These are phyloP conservation scores for Stropharia rugosoannulata DNA, from an alignment of 768 basidiomycete species.

Conservation along the genomic window DNA sequence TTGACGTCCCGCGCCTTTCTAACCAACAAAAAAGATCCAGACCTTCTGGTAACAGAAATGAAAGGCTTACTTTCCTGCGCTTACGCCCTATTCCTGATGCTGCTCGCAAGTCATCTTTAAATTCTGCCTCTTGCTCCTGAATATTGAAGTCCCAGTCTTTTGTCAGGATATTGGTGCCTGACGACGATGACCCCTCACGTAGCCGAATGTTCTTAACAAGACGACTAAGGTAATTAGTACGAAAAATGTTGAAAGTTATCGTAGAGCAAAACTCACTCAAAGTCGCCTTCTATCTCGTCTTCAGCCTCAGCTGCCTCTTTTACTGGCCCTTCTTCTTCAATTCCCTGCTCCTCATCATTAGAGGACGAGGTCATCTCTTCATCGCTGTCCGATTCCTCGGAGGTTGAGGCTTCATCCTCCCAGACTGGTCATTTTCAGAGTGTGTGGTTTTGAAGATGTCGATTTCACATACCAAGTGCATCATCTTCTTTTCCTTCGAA, in stretches of 20 bases:
- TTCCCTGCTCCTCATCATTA: constrained; percentile 11
- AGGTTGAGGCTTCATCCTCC: too few species aligned
- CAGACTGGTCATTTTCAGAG: too few species aligned
- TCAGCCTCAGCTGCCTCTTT: constrained; percentile 29
- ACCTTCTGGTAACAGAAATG: neutral
- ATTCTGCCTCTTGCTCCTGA: constrained; percentile 65
- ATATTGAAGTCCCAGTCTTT: constrained; percentile 76
- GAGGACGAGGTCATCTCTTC: too few species aligned
- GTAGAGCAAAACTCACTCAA: constrained; percentile 38
- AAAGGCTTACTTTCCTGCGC: constrained; percentile 42
- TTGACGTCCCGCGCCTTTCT: constrained; percentile 38
- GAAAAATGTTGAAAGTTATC: neutral
- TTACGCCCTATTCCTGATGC: constrained; percentile 72
- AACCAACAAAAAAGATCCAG: neutral
- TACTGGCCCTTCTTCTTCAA: constrained; percentile 18
- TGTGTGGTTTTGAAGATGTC: too few species aligned
- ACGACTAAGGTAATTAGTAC: constrained; percentile 40
- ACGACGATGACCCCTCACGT: constrained; percentile 40
- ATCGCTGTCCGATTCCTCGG: too few species aligned
- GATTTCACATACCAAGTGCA: too few species aligned
- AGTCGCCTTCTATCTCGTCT: constrained; percentile 57
- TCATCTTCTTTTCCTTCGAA: too few species aligned
- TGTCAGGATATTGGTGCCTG: constrained; percentile 43
- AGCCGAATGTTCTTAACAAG: constrained; percentile 66
- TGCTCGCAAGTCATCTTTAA: constrained; percentile 70